These are phyloP conservation scores for Hirschioporus abietinus DNA, from an alignment of 768 basidiomycete genomes.

Conservation along the genomic window DNA sequence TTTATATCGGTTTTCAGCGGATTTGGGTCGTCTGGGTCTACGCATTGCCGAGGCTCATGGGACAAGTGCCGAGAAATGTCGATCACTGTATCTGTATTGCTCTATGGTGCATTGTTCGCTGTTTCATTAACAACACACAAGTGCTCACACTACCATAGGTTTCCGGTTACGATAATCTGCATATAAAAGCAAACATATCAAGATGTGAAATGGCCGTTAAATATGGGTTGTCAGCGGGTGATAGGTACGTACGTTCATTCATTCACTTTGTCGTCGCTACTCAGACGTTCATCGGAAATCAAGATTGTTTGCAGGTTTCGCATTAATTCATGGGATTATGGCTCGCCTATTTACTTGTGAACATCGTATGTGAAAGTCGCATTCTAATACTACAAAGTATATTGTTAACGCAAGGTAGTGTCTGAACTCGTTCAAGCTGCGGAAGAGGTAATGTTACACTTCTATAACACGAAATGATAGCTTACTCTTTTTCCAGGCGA, in stretches of 20 bases:
- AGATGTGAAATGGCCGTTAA: slow-evolving; percentile 59
- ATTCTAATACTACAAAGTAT: not conserved
- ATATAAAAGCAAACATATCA: slow-evolving; percentile 56
- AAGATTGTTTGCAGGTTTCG: slow-evolving; percentile 60
- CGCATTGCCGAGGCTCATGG: slow-evolving; percentile 64
- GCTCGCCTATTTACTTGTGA: slow-evolving; percentile 57
- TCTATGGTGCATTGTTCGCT: slow-evolving; percentile 29
- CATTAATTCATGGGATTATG: slow-evolving; percentile 47
- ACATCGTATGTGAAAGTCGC: slow-evolving; percentile 39
- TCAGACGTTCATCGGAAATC: slow-evolving; percentile 2
- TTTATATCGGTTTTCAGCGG: slow-evolving; percentile 61
- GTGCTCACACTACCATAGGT: slow-evolving; percentile 23
- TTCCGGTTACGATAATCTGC: slow-evolving; percentile 61
- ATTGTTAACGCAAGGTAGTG: slow-evolving; percentile 32
- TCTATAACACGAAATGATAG: not conserved
- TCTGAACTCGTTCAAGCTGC: slow-evolving; percentile 50
- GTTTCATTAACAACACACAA: not conserved
- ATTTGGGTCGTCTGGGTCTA: slow-evolving; percentile 61
- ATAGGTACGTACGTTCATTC: slow-evolving; percentile 37
- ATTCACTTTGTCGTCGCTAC: not conserved
- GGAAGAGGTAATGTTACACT: slow-evolving; percentile 46
- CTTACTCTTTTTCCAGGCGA: slow-evolving; percentile 31
- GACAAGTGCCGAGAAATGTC: slow-evolving; percentile 65
- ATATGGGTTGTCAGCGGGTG: slow-evolving; percentile 61
- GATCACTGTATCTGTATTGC: slow-evolving; percentile 37